Conservation (phyloP, 106 monocot genomes). For the Allium fistulosum region DNA sequence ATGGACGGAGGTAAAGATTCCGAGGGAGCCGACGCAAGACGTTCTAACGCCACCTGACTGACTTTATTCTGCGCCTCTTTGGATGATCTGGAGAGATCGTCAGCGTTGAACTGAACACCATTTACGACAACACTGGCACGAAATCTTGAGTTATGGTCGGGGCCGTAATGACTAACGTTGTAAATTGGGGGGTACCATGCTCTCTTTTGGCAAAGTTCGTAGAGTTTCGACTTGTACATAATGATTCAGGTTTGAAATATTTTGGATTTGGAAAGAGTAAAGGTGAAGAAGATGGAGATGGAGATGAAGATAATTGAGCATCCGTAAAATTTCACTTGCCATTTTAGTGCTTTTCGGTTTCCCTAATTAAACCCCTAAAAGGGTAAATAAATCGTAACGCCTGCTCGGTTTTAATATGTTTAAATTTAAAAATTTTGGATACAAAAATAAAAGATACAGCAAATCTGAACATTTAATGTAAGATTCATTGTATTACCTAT, state of each 20-base stretch:
- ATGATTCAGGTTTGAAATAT: neutral
- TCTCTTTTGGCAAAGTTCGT: conserved; percentile 52
- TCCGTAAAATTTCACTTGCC: too few relatives aligned
- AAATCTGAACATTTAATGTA: too few relatives aligned
- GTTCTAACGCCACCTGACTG: conserved; percentile 21
- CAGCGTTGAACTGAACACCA: conserved; percentile 28
- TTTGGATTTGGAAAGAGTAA: too few relatives aligned
- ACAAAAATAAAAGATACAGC: too few relatives aligned
- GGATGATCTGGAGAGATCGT: conserved; percentile 18
- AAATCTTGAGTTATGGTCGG: conserved; percentile 44
- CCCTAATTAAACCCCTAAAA: too few relatives aligned
- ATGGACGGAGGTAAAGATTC: neutral
- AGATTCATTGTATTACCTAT: too few relatives aligned
- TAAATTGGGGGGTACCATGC: conserved; percentile 41
- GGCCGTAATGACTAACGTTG: conserved; percentile 27
- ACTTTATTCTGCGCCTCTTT: conserved; percentile 44
- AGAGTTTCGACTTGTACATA: conserved; percentile 48
- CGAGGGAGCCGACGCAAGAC: neutral
- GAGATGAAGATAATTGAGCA: too few relatives aligned
- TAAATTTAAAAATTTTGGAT: too few relatives aligned
- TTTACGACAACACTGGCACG: conserved; percentile 39
- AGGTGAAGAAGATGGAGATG: too few relatives aligned
- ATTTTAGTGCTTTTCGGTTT: too few relatives aligned
- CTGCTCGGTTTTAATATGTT: too few relatives aligned
- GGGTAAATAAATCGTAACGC: too few relatives aligned